Base-by-base conservation (phyloP, 2,329 filamentous ascomycete genomes). In the Colletotrichum abscissum region DNA sequence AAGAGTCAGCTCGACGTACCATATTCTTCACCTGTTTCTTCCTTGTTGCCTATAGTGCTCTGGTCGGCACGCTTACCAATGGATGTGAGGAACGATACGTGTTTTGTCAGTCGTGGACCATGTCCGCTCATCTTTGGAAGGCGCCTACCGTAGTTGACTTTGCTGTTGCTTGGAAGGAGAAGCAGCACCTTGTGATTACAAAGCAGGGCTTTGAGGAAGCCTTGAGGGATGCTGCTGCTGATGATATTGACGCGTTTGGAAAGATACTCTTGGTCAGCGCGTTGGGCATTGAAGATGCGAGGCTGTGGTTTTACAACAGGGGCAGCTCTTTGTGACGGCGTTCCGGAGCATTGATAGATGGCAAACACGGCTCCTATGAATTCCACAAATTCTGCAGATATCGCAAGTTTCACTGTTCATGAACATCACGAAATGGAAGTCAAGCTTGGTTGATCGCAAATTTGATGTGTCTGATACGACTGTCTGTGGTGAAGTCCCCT, bases 1-100 rank as follows among this genome's bases (percentile, higher is more conserved):
- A 88, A 12, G 89, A 91, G 76, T 89, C 88, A 0, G 81, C 85
- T 1, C 84, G 88, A 2, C 85, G 89, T 19, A 90, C 88, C 0
- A 80, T 87, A 0, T 79, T 90, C 1, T 80, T 87, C 14, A 78
- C 84, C 0, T 86, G 86, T 74, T 88, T 87, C 56, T 82, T 89
- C 65, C 64, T 83, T 22, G 81, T 84, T 59, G 73, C 78, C 14
- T 83, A 85, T 70, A 79, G 81, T 1, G 74, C 83, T 19, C 73
- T 86, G n/a, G 70, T 79, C 2, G 81, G 80, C 2, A 75, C 77
- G 3, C 69, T 69, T 9, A 5, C 28, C 4, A 73, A 72, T 3
- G 69, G 75, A 2, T 84, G 82, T 46, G 79, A 80, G 57, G 80
- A 79, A 2, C 78, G 74, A 63, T 74, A 80, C 11, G 77, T 79